Percentiles rank a stretch among this genome's conserved stretches.
phyloP scores from a whole-genome alignment of 1,284 basidiomycete genomes.

The Tilletia caries region DNA sequence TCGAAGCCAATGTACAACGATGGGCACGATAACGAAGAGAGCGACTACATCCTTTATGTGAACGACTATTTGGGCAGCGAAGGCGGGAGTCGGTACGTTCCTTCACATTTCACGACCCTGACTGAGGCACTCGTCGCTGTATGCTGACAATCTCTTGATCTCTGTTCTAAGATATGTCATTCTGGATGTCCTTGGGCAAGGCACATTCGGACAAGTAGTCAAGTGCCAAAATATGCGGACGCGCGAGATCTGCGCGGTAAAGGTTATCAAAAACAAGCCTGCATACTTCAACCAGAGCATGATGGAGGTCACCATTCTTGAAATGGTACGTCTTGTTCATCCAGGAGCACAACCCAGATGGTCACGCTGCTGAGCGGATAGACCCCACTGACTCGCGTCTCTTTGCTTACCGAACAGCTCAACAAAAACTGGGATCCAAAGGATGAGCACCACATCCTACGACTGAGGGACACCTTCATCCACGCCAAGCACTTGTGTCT shows the following conservation, averaged over 20 bases:
- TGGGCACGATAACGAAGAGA: constrained; percentile 52
- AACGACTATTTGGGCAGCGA: constrained; percentile 53
- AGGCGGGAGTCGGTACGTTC: constrained; percentile 28
- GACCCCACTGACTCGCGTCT: constrained; percentile 1
- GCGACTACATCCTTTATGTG: constrained; percentile 53
- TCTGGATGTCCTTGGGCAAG: constrained; percentile 94
- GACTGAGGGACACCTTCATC: constrained; percentile 92
- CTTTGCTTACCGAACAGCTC: constrained; percentile 58
- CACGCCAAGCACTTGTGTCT: constrained; percentile 94
- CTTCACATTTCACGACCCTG: background rate
- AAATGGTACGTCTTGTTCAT: constrained; percentile 66
- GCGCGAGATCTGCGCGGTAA: constrained; percentile 95
- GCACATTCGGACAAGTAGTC: constrained; percentile 98
- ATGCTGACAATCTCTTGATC: constrained; percentile 4
- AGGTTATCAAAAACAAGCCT: constrained; percentile 99
- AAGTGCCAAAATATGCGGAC: constrained; percentile 99
- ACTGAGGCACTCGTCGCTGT: no score
- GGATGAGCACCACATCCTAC: constrained; percentile 94
- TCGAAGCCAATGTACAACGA: constrained; percentile 52
- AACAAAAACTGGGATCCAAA: constrained; percentile 64
- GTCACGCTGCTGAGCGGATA: no score
- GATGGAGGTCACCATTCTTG: constrained; percentile 99
- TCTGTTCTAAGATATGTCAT: constrained; percentile 86
- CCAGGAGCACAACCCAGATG: no score
- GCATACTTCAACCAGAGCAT: constrained; percentile 99